Conservation (phyloP, 2,329 filamentous ascomycete species). For the Calonectria leucothoes region DNA sequence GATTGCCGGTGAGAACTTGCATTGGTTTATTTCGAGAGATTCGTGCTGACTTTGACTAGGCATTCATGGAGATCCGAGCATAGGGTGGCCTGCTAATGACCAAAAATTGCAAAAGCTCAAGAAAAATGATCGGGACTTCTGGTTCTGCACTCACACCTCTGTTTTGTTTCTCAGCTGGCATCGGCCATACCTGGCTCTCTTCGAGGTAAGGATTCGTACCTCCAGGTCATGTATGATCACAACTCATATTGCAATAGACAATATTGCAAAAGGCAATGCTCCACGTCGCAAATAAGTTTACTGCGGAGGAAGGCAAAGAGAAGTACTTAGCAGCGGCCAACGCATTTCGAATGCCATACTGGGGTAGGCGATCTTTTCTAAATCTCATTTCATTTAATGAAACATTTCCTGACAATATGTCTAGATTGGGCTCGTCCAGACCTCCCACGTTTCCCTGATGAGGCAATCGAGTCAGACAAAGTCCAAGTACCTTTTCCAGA, state of each 20-base stretch:
- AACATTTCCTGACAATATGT: neutral
- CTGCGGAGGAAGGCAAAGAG: neutral
- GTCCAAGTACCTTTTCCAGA: neutral
- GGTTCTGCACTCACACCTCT: neutral
- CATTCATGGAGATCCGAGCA: neutral
- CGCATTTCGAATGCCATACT: neutral
- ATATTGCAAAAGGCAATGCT: neutral
- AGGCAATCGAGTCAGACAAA: neutral
- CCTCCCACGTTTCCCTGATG: neutral
- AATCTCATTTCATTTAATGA: neutral
- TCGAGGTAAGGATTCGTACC: neutral
- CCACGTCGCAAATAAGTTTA: neutral
- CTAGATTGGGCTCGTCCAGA: neutral
- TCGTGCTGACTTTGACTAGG: neutral
- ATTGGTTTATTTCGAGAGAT: neutral
- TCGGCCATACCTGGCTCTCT: neutral
- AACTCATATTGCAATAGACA: too few relatives aligned
- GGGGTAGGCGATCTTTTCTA: neutral
- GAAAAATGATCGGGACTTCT: neutral
- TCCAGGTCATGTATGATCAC: too few relatives aligned
- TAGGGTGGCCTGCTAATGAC: neutral
- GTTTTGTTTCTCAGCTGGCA: neutral
- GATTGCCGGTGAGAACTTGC: neutral
- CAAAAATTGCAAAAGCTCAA: neutral
- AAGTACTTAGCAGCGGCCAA: neutral